phyloP scores from a whole-genome alignment of 495 filamentous ascomycete species.

The Annulohypoxylon maeteangense region DNA sequence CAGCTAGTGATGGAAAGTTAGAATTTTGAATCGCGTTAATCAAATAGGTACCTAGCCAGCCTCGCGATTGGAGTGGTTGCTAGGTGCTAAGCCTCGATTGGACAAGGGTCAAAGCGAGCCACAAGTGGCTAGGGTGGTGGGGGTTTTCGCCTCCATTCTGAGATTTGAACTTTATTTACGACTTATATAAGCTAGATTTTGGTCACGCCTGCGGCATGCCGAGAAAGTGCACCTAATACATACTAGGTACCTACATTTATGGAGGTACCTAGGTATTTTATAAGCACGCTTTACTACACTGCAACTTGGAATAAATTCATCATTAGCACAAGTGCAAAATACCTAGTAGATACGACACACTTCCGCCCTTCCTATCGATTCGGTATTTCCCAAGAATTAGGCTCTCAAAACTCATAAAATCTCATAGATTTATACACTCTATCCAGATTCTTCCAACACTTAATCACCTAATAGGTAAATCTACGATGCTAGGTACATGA shows the following conservation, averaged over 20 bases:
- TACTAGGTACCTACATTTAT: too few relatives aligned
- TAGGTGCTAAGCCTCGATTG: neutral
- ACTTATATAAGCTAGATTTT: neutral
- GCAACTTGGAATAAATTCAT: too few relatives aligned
- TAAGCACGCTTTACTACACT: too few relatives aligned
- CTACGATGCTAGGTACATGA: neutral
- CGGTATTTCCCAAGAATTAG: too few relatives aligned
- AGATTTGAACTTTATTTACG: too few relatives aligned
- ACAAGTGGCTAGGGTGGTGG: neutral
- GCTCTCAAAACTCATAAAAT: neutral
- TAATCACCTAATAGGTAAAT: neutral
- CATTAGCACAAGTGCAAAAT: too few relatives aligned
- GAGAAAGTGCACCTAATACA: too few relatives aligned
- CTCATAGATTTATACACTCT: neutral
- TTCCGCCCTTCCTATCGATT: too few relatives aligned
- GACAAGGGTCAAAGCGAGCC: neutral
- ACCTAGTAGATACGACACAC: too few relatives aligned
- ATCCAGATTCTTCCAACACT: neutral
- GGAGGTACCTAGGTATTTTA: too few relatives aligned
- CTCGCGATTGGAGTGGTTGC: conserved; percentile 31
- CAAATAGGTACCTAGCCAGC: conserved; percentile 7
- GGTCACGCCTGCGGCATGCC: too few relatives aligned
- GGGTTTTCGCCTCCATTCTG: too few relatives aligned
- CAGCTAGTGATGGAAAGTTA: conserved; percentile 8
- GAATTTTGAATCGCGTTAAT: conserved; percentile 33